phyloP scores from a whole-genome alignment of 2,329 filamentous ascomycete genomes.

The Shiraia sp. region DNA sequence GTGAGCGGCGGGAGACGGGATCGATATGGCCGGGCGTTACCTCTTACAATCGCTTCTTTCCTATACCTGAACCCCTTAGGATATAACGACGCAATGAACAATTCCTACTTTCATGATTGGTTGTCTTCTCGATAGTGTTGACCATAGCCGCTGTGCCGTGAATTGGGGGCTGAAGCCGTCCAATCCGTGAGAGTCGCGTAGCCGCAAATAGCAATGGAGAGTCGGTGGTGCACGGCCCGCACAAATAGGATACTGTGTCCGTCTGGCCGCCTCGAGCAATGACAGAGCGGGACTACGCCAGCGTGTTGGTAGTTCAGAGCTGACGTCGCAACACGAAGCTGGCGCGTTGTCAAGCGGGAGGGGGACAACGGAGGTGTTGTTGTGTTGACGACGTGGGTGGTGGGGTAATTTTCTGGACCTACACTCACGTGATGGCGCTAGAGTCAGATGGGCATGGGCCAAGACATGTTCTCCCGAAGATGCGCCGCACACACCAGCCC shows the following conservation, averaged over 20 bases:
- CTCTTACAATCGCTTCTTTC: slow-evolving; percentile 43
- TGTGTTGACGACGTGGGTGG: slow-evolving; percentile 32
- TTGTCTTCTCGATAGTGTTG: slow-evolving; percentile 26
- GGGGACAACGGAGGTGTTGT: slow-evolving; percentile 26
- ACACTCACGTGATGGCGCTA: slow-evolving; percentile 36
- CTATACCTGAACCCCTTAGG: slow-evolving; percentile 30
- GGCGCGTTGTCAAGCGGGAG: slow-evolving; percentile 13
- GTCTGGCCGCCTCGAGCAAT: slow-evolving; percentile 13
- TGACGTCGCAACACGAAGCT: slow-evolving; percentile 8
- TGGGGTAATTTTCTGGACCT: slow-evolving; percentile 37
- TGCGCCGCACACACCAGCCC: too few species aligned
- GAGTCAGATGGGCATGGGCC: slow-evolving; percentile 7
- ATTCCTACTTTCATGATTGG: slow-evolving; percentile 37
- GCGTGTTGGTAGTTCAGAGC: background rate
- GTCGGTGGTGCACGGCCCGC: slow-evolving; percentile 40
- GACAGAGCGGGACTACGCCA: background rate
- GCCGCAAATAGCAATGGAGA: slow-evolving; percentile 45
- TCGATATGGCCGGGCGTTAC: slow-evolving; percentile 39
- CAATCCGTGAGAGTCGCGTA: slow-evolving; percentile 47
- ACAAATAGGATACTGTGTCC: slow-evolving; percentile 28
- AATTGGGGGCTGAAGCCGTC: slow-evolving; percentile 43
- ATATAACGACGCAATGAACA: slow-evolving; percentile 40
- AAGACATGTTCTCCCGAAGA: slow-evolving; percentile 19
- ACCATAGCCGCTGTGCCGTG: slow-evolving; percentile 45
- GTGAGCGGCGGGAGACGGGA: slow-evolving; percentile 31